phyloP scores from a whole-genome alignment of 1,139 yeast species.

The Candida smagusa region DNA sequence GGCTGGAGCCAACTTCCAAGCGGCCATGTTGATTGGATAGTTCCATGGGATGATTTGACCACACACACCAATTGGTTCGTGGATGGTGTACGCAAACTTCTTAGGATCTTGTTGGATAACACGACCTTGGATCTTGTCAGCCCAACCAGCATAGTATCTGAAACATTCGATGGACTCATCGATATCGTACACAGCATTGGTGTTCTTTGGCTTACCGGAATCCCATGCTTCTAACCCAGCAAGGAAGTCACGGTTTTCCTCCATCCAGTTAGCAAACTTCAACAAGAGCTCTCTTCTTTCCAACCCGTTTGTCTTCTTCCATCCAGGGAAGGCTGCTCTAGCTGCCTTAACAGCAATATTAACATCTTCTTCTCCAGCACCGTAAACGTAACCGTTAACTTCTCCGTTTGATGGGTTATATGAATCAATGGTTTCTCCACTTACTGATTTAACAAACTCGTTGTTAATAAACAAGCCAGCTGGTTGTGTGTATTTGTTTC shows the following conservation, averaged over 20 bases:
- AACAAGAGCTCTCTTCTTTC: conserved; percentile 53
- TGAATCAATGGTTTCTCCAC: conserved; percentile 62
- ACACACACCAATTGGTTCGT: conserved; percentile 80
- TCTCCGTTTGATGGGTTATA: conserved; percentile 70
- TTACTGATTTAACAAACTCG: conserved; percentile 62
- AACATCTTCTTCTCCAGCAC: conserved; percentile 67
- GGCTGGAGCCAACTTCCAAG: conserved; percentile 63
- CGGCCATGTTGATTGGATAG: conserved; percentile 57
- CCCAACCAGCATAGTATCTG: conserved; percentile 80
- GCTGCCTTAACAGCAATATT: conserved; percentile 78
- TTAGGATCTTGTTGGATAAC: conserved; percentile 63
- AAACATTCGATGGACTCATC: conserved; percentile 54
- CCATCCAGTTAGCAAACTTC: conserved; percentile 61
- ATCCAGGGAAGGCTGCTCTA: conserved; percentile 60
- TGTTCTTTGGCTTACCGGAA: conserved; percentile 68
- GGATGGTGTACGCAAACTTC: conserved; percentile 73
- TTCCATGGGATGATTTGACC: conserved; percentile 75
- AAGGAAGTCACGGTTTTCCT: conserved; percentile 52
- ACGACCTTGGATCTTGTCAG: conserved; percentile 74
- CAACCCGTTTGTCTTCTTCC: conserved; percentile 45
- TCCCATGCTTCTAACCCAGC: conserved; percentile 76
- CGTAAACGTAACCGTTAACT: conserved; percentile 59
- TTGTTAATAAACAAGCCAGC: conserved; percentile 81
- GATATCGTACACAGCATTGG: conserved; percentile 53
- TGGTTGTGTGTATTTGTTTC: conserved; percentile 57